Conservation (phyloP, 179 eudicot species). For the Silene vulgaris region DNA sequence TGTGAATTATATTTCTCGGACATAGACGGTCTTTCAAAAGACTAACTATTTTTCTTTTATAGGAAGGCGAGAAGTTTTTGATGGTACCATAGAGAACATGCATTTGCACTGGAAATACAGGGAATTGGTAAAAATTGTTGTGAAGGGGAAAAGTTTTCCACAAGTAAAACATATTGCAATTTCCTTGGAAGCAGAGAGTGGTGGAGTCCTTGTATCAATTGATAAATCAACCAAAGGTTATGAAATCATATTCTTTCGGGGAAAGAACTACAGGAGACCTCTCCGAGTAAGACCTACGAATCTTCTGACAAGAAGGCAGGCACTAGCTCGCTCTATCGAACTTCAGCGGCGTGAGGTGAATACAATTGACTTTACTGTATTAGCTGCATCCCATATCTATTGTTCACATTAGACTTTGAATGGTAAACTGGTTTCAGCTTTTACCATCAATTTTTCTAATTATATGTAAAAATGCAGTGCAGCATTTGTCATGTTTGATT, state of each 20-base stretch:
- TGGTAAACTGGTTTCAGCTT: too few species aligned
- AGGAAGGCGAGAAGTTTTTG: conserved; percentile 80
- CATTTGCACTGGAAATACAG: conserved; percentile 89
- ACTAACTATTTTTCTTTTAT: conserved; percentile 13
- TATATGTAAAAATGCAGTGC: too few species aligned
- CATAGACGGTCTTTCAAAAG: too few species aligned
- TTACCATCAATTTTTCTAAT: too few species aligned
- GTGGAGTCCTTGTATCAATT: conserved; percentile 70
- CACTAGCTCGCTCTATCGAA: conserved; percentile 86
- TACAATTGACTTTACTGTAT: neutral
- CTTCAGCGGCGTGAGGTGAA: conserved; percentile 88
- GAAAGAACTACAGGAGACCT: conserved; percentile 83
- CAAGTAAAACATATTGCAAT: conserved; percentile 76
- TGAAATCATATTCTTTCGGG: conserved; percentile 71
- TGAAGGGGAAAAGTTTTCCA: conserved; percentile 45
- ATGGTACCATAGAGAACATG: conserved; percentile 81
- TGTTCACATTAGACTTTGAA: too few species aligned
- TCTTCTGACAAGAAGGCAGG: conserved; percentile 81
- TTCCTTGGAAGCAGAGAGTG: conserved; percentile 80
- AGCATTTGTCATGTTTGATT: too few species aligned
- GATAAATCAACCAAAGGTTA: conserved; percentile 78
- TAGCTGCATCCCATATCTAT: too few species aligned
- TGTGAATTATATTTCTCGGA: too few species aligned
- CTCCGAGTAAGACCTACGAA: conserved; percentile 55
- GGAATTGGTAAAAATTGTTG: conserved; percentile 79